Base-by-base conservation (phyloP, 2,329 filamentous ascomycete genomes). In the Aspergillus felis region DNA sequence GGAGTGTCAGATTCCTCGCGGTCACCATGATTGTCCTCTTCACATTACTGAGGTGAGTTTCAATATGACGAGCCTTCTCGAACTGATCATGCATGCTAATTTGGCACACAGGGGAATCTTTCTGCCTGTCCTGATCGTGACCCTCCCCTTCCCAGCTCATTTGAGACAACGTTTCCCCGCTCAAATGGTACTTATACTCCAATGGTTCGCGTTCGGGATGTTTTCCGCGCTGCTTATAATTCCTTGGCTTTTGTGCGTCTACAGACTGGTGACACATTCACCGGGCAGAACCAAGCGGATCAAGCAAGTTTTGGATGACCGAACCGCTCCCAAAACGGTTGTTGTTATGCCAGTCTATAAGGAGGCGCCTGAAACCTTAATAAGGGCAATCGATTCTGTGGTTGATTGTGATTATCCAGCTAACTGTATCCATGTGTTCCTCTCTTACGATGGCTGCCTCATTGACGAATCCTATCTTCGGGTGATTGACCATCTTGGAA, bases 271-370 rank as follows among this genome's bases (percentile, higher is more conserved):
- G 56, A 96, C 90, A 8, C 89, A 94, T 66, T 89, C 91, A 35
- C 81, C 97, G 27, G 92, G 93, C 24, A 85, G 91, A 62, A 87
- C 83, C 46, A 91, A 91, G 71, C 84, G 88, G 53, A 90, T 96
- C 70, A 92, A 95, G 71, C 84, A 90, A 62, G 85, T 91, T 0
- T 82, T 97, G 52, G 91, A 96, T 71, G 91, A 95, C 70, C 79
- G 84, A 2, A 92, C 88, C 0, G 92, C 94, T 0, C 94, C 93
- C 1, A 97, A 97, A 75, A 89, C 96, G 17, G 91, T 97, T 61
- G 89, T 97, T 59, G 88, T 97, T 57, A 97, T 97, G 92, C 94
- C 93, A 4, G 95, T 92, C 69, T 97, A 96, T 78, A 91, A 94
- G 69, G 94, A 97, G 71, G 87, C 92, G 29, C 90, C 91, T 0